Evolutionary conservation across 768 basidiomycete genomes (phyloP).

Genomic region (Hygrophoropsis aurantiaca): DNA sequence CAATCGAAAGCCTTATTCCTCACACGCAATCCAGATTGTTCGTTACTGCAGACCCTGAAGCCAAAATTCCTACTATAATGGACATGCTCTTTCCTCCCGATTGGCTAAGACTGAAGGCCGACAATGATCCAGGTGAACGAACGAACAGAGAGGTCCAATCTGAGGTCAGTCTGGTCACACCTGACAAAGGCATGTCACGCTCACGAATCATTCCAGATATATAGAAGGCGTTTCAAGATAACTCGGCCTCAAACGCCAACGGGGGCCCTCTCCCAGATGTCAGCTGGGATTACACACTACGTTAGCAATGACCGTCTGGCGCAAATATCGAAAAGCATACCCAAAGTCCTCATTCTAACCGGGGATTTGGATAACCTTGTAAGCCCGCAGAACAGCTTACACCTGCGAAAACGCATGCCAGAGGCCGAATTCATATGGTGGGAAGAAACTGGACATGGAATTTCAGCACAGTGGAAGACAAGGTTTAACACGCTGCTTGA

Average conservation of each 20-base stretch:
- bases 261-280: conserved; percentile 73
- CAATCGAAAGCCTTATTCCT: conserved; percentile 6
- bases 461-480: conserved; percentile 47
- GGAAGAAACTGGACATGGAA: conserved; percentile 63
- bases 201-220: conserved; percentile 34
- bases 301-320: conserved; percentile 50
- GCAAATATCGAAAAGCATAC: conserved; percentile 51
- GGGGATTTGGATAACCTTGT: conserved; percentile 69
- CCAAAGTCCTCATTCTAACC: conserved; percentile 67
- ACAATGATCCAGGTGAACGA: conserved; percentile 52
- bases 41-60: conserved; percentile 37
- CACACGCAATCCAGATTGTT: conserved; percentile 36
- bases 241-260: conserved; percentile 59
- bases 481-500: conserved; percentile 60
- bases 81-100: conserved; percentile 56
- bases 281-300: conserved; percentile 62
- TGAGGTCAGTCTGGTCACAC: conserved; percentile 38
- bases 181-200: too few species aligned
- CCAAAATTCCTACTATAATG: conserved; percentile 50
- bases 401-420: conserved; percentile 57
- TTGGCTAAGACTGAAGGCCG: conserved; percentile 61
- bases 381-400: conserved; percentile 45
- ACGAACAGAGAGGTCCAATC: conserved; percentile 65
- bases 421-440: conserved; percentile 57
- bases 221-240: conserved; percentile 43